Base-by-base conservation (phyloP, 495 filamentous ascomycete genomes). In the Penicillium riverlandense region DNA sequence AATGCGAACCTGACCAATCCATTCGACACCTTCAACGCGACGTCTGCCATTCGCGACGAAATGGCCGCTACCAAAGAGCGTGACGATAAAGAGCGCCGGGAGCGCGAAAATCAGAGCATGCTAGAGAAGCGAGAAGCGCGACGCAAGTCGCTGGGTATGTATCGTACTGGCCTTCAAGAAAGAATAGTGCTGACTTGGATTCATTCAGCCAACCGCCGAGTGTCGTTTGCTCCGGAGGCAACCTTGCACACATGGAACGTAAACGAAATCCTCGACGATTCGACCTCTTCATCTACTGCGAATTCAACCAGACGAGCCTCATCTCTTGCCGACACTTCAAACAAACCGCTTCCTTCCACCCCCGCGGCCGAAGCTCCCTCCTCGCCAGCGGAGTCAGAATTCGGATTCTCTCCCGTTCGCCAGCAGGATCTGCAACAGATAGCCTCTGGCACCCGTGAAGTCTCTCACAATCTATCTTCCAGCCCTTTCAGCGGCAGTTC, bases 241-340 rank as follows among this genome's bases (percentile, higher is more conserved):
- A 99, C 92, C 8, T 70, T 99, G 29, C 92, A 99, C 59, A 99
- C 92, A 4, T 99, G 95, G 80, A 90, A 96, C 57, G 90, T 96
- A 41, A 78, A 95, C 3, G 91, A 97, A 52, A 84, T 91, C 43
- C 78, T 82, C 47, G 87, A 88, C 47, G 89, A 95, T 56, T 86
- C 85, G 29, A 94, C 88, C 0, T 86, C 85, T 11, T 94, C 89
- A 5, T 90, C 86, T 29, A 76, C 88, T 8, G 79, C 86, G 0
- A 83, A 82, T 42, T 77, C 76, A 6, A 85, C 86, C 13, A 72
- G 87, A 50, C 76, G 86, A 44, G 77, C 80, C 36, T 90, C 86
- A 2, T 79, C 77, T 13, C 55, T 79, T 35, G 61, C 78, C 7
- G 70, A 72, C 15, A 49, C 74, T 5, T 63, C 70, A 15, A 63